Conservation (phyloP, 352 stramenopile species). For the Globisporangium parvum region DNA sequence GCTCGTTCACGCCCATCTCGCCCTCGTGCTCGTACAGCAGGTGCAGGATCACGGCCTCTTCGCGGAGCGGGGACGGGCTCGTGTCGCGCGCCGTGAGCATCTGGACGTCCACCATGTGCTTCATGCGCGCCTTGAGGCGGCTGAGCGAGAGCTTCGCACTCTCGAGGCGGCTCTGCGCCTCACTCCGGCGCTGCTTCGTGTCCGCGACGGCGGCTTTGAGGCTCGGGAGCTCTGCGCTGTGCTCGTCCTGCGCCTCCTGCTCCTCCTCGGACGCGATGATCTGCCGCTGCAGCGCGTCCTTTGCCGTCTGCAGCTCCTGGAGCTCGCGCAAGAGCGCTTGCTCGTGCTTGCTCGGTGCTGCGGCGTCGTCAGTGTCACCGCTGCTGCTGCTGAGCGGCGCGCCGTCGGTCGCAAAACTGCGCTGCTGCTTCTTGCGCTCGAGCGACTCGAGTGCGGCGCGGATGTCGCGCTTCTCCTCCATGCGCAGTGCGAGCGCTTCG, state of each 20-base stretch:
- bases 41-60: conserved; percentile 58
- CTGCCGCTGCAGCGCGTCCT: conserved; percentile 33
- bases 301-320: conserved; percentile 30
- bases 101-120: conserved; percentile 62
- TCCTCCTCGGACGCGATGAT: conserved; percentile 44
- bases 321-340: conserved; percentile 21
- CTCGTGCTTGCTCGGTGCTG: conserved; percentile 14
- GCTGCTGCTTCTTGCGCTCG: conserved; percentile 31
- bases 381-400: conserved; percentile 1
- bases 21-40: conserved; percentile 53
- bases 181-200: conserved; percentile 17
- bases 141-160: conserved; percentile 31
- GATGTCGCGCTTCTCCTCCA: conserved; percentile 58
- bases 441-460: conserved; percentile 46
- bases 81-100: conserved; percentile 39
- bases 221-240: conserved; percentile 25
- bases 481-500: conserved; percentile 40
- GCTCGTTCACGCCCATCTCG: conserved; percentile 57
- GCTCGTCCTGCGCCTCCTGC: conserved; percentile 29
- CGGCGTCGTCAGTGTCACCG: neutral
- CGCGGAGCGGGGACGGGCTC: conserved; percentile 33
- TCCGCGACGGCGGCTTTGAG: conserved; percentile 29
- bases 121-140: conserved; percentile 53
- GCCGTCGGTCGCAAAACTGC: conserved; percentile 5
- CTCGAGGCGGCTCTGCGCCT: conserved; percentile 29